Evolutionary conservation across 768 basidiomycete genomes (phyloP).

Genomic region (Naematelia encephala): DNA sequence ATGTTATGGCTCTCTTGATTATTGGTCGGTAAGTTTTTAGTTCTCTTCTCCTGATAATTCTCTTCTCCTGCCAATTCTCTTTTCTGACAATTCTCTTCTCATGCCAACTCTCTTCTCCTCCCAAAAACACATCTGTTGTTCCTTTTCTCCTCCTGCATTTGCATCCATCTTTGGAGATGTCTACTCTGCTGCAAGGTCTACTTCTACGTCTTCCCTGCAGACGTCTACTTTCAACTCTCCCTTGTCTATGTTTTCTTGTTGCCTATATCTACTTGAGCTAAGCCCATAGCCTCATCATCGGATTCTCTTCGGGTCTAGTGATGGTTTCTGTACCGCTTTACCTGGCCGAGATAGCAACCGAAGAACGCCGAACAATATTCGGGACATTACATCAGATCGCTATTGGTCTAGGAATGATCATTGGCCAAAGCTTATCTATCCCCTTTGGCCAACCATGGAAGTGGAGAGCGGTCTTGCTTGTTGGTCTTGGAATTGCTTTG

Average conservation of each 20-base stretch:
- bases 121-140: background rate
- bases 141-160: background rate
- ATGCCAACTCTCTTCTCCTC: background rate
- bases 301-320: conserved; percentile 39
- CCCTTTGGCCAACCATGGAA: conserved; percentile 11
- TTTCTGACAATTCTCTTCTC: background rate
- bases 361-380: conserved; percentile 56
- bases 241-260: too few relatives aligned
- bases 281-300: conserved; percentile 28
- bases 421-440: conserved; percentile 34
- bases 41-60: background rate
- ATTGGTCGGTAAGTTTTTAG: conserved; percentile 19
- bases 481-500: conserved; percentile 14
- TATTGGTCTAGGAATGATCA: conserved; percentile 36
- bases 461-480: conserved; percentile 25
- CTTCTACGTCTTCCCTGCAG: too few relatives aligned
- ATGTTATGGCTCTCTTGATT: conserved; percentile 11
- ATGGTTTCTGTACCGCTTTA: conserved; percentile 68
- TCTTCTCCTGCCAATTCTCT: background rate
- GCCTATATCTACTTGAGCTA: background rate
- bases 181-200: too few relatives aligned
- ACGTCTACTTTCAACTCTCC: too few relatives aligned
- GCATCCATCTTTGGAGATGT: too few relatives aligned
- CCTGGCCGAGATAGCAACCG: conserved; percentile 74
- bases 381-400: conserved; percentile 30